These are phyloP conservation scores for Barnettozyma pratensis DNA, from an alignment of 805 yeast species.

Conservation along the genomic window DNA sequence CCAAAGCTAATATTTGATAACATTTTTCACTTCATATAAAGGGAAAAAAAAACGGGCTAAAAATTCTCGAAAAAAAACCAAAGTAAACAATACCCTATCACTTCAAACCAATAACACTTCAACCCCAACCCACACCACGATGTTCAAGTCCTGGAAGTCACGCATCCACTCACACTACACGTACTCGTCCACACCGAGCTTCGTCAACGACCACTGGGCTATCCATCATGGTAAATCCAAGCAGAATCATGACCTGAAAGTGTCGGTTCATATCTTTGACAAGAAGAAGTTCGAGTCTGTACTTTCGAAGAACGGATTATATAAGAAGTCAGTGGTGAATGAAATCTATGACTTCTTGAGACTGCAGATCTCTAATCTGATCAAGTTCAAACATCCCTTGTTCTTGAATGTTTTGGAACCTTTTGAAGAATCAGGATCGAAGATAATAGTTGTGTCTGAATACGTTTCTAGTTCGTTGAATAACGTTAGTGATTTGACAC, in stretches of 20 bases:
- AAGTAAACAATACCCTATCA: background rate
- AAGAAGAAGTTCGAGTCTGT: slow-evolving; percentile 65
- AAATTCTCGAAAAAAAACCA: background rate
- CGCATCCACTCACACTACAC: slow-evolving; percentile 34
- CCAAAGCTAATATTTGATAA: too few species aligned
- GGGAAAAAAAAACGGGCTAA: too few species aligned
- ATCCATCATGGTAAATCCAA: slow-evolving; percentile 75
- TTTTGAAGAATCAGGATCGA: slow-evolving; percentile 75
- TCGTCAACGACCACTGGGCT: slow-evolving; percentile 74
- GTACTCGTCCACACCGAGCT: slow-evolving; percentile 62
- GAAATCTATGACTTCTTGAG: slow-evolving; percentile 66
- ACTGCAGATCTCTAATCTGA: slow-evolving; percentile 62
- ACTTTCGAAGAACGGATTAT: slow-evolving; percentile 44
- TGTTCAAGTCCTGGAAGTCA: slow-evolving; percentile 13
- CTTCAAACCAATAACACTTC: background rate
- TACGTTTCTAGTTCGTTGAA: slow-evolving; percentile 55
- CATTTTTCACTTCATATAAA: too few species aligned
- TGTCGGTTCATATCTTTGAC: slow-evolving; percentile 83
- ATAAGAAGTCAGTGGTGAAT: slow-evolving; percentile 40
- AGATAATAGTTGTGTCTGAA: slow-evolving; percentile 82
- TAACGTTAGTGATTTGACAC: slow-evolving; percentile 27
- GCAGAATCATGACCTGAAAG: slow-evolving; percentile 33
- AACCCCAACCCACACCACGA: background rate
- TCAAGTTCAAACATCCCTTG: slow-evolving; percentile 87
- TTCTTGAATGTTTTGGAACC: slow-evolving; percentile 82